Evolutionary conservation across 345 rosid species (phyloP).

Genomic region (Kernera saxatilis): DNA sequence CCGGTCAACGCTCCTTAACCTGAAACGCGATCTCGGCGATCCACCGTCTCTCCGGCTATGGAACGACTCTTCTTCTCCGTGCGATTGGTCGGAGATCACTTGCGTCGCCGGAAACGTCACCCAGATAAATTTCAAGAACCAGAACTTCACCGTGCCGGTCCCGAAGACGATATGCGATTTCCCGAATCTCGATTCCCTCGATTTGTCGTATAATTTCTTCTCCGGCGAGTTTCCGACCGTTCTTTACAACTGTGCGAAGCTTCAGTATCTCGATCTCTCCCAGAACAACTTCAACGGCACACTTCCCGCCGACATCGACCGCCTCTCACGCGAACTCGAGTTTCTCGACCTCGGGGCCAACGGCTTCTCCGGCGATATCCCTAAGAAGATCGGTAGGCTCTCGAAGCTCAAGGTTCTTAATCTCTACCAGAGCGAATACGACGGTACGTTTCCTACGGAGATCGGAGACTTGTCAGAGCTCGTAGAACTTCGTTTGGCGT

Average conservation of each 20-base stretch:
- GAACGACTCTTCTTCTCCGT: constrained; percentile 55
- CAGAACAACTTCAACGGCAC: constrained; percentile 59
- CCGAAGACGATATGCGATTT: constrained; percentile 65
- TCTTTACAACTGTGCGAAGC: constrained; percentile 60
- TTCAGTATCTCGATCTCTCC: constrained; percentile 52
- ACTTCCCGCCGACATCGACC: constrained; percentile 58
- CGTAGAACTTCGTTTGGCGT: constrained; percentile 40
- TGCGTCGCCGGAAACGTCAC: constrained; percentile 50
- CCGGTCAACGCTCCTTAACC: constrained; percentile 41
- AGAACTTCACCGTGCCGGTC: constrained; percentile 40
- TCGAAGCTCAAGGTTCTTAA: constrained; percentile 35
- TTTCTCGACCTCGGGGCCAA: constrained; percentile 49
- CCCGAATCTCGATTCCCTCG: constrained; percentile 40
- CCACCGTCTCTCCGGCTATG: constrained; percentile 55
- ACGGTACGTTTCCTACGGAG: constrained; percentile 76
- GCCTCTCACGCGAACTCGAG: constrained; percentile 38
- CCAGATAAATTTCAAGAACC: constrained; percentile 24
- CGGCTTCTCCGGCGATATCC: constrained; percentile 69
- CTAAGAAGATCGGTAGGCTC: constrained; percentile 43
- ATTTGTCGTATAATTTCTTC: constrained; percentile 44
- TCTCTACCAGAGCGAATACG: constrained; percentile 42
- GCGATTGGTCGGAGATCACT: constrained; percentile 51
- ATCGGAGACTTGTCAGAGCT: constrained; percentile 64
- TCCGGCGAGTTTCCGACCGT: constrained; percentile 56
- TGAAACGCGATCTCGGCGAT: constrained; percentile 52